A percentile compares a stretch with the other conserved stretches of the same genome.
These are phyloP conservation scores for Fraxinus xanthoxyloides DNA, from an alignment of 305 asterid genomes.

Conservation along the genomic window DNA sequence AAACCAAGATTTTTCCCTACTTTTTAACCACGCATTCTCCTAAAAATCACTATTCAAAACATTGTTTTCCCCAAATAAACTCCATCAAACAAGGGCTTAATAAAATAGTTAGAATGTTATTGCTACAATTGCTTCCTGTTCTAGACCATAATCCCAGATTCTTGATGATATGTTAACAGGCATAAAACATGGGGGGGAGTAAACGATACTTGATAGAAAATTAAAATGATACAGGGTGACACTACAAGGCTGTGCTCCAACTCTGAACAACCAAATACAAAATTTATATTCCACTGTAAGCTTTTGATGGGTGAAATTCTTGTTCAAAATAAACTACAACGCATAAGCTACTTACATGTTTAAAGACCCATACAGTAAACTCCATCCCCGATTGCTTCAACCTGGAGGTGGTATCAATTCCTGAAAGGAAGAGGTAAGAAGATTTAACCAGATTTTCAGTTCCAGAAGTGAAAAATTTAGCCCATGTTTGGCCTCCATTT, in stretches of 20 bases:
- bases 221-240: conserved; percentile 4
- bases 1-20: no score
- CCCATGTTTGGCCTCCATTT: no score
- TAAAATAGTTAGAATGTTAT: background rate
- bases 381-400: conserved; percentile 98
- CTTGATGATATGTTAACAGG: background rate
- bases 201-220: conserved; percentile 4
- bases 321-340: conserved; percentile 14
- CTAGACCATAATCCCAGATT: background rate
- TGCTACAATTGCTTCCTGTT: conserved; percentile 6
- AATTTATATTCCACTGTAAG: background rate
- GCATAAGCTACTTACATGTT: conserved; percentile 67
- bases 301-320: conserved; percentile 12
- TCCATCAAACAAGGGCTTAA: background rate
- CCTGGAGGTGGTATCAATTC: conserved; percentile 82
- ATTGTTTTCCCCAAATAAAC: no score
- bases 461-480: conserved; percentile 9
- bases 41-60: no score
- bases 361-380: conserved; percentile 98
- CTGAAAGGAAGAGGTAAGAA: conserved; percentile 42
- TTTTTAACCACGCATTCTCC: no score
- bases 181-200: background rate
- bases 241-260: background rate
- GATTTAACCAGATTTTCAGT: conserved; percentile 16
- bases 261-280: background rate